Percentiles rank a stretch among this genome's conserved stretches.
Conservation (phyloP, 139 green algal species). For the Chlorella sp. region DNA sequence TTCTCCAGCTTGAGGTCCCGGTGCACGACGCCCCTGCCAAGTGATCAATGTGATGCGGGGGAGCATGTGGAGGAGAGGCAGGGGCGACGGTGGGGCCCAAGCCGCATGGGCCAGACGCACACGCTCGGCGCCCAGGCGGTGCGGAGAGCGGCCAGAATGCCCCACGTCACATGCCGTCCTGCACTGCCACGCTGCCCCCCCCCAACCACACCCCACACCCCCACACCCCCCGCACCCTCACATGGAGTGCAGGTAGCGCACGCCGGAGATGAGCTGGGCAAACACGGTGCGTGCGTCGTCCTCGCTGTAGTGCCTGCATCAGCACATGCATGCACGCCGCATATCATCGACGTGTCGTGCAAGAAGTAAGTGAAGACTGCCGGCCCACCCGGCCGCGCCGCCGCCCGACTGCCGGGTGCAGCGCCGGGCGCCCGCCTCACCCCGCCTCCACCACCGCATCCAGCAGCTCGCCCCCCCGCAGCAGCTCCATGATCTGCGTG, state of each 20-base stretch:
- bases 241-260: constrained; percentile 80
- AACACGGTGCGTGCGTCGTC: constrained; percentile 75
- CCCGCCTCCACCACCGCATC: constrained; percentile 72
- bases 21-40: constrained; percentile 68
- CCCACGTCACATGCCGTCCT: no score
- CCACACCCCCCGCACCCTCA: no score
- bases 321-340: neutral
- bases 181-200: no score
- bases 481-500: constrained; percentile 86
- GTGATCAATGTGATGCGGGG: no score
- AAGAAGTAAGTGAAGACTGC: neutral
- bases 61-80: no score
- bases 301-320: constrained; percentile 77
- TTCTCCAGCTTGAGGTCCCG: constrained; percentile 96
- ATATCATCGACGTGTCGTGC: neutral
- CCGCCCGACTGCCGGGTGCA: neutral
- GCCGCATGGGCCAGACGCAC: no score
- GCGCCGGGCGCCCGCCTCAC: neutral
- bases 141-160: no score
- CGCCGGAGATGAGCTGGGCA: constrained; percentile 74
- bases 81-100: no score
- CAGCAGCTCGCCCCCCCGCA: constrained; percentile 79
- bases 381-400: no score
- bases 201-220: no score
- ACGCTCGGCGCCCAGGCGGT: no score